Conservation (phyloP, 1,284 basidiomycete species). For the Anthracocystis setariae region DNA sequence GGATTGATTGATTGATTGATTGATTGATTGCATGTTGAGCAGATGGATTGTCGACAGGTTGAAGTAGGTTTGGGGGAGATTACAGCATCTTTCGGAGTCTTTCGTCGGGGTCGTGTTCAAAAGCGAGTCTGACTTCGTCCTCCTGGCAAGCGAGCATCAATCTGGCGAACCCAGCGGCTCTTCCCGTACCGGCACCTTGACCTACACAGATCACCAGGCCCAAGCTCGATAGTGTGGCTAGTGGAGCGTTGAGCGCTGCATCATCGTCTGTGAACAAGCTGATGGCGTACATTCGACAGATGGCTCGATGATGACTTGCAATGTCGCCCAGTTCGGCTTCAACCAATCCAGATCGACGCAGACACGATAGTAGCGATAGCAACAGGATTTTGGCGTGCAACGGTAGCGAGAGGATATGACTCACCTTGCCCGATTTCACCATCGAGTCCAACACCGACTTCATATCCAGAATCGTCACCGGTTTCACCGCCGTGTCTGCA, state of each 20-base stretch:
- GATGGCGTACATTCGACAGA: conserved; percentile 54
- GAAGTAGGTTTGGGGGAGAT: conserved; percentile 2
- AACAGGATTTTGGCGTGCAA: conserved; percentile 63
- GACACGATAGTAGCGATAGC: conserved; percentile 83
- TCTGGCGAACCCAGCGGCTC: conserved; percentile 53
- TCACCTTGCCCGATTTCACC: conserved; percentile 85
- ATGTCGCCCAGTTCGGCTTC: conserved; percentile 87
- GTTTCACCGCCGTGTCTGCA: conserved; percentile 40
- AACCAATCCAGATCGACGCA: conserved; percentile 83
- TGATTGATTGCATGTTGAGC: too few relatives aligned
- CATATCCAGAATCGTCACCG: conserved; percentile 80
- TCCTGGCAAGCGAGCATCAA: conserved; percentile 59
- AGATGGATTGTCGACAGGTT: too few relatives aligned
- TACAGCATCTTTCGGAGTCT: conserved; percentile 53
- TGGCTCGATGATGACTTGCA: conserved; percentile 45
- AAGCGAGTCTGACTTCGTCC: conserved; percentile 61
- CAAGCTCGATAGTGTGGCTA: conserved; percentile 49
- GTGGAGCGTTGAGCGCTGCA: conserved; percentile 29
- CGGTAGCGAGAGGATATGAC: conserved; percentile 56
- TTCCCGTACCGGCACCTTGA: conserved; percentile 55
- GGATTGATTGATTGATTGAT: too few relatives aligned
- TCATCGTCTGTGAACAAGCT: conserved; percentile 4
- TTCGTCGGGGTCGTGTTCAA: conserved; percentile 54
- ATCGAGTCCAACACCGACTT: conserved; percentile 84
- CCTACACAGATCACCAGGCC: conserved; percentile 62